Conservation (phyloP, 495 filamentous ascomycete species). For the Annulohypoxylon bovei region DNA sequence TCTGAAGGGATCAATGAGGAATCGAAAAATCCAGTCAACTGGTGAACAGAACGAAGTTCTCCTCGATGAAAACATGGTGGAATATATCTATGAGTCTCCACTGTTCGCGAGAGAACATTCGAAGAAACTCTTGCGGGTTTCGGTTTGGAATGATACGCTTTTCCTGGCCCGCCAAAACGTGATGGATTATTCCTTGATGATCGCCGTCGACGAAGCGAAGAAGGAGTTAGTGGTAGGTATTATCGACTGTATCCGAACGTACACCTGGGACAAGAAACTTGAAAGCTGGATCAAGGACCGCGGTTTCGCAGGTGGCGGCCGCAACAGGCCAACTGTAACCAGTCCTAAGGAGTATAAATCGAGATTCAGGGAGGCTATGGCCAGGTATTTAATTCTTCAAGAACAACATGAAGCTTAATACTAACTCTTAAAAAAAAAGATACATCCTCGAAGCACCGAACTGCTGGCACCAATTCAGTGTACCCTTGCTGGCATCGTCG, state of each 20-base stretch:
- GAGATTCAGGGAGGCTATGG: conserved; percentile 96
- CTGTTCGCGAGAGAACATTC: conserved; percentile 93
- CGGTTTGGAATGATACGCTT: conserved; percentile 93
- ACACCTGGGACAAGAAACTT: conserved; percentile 99
- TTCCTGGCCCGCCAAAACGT: conserved; percentile 93
- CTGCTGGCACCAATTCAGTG: conserved; percentile 59
- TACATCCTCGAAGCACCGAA: conserved; percentile 63
- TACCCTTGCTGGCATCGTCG: conserved; percentile 24
- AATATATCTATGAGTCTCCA: conserved; percentile 97
- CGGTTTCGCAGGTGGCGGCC: conserved; percentile 82
- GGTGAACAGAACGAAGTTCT: conserved; percentile 96
- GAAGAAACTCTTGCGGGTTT: conserved; percentile 86
- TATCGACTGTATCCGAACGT: conserved; percentile 98
- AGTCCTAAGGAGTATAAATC: conserved; percentile 98
- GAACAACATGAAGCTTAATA: not conserved
- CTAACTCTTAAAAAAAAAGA: conserved; percentile 42
- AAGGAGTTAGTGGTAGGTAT: conserved; percentile 96
- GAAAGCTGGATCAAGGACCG: conserved; percentile 99
- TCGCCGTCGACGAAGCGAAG: conserved; percentile 88
- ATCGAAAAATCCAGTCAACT: conserved; percentile 93
- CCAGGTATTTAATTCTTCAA: conserved; percentile 72
- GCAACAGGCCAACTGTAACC: conserved; percentile 93
- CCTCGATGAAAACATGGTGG: conserved; percentile 98
- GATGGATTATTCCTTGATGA: conserved; percentile 99
- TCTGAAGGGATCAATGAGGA: conserved; percentile 97